Evolutionary conservation across 768 basidiomycete species (phyloP), one percentile per base, ranked within the genome.

Genomic region (Termitomyces sp.): DNA sequence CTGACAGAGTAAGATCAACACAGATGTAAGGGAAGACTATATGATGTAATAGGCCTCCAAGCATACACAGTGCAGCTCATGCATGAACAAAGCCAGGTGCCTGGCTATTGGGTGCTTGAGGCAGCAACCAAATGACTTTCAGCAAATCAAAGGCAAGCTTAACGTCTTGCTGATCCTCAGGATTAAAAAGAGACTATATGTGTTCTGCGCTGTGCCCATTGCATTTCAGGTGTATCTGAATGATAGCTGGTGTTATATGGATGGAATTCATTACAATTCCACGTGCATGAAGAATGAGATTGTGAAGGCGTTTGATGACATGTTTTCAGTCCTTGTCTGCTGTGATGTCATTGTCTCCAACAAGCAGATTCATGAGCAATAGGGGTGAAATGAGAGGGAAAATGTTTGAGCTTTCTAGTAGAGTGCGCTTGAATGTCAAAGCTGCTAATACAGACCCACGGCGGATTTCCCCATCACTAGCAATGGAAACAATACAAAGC

Each of bases 251-350:
- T 1, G 61, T 73, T 38, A 75, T 64, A 26, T 58, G 59, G 33
- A 71, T 20, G 3, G 65, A 69, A 52, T 65, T 35, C 13, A 74
- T 47, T 1, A 35, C 35, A 12, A 72, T 47, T 1, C 74, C 74
- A 1, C 41, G 41, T 0, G 20, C 5, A 6, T 71, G 68, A 9
- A 76, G 56, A 12, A 68, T n/a, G 10, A 68, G 56, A 58, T 74
- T 74, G 2, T 71, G 64, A 20, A 66, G 51, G 0, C 69, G 65
- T 61, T 76, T 75, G 50, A 74, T 57, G 46, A 74, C 57, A 58
- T 76, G 75, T 55, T 73, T 72, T 18, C 50, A 70, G 55, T 75
- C 74, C 46, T 73, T 75, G 43, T 76, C 74, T 1, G 58, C 56
- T 6, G 75, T 75, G 5, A 75, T n/a, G 50, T 75, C 73, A 50